Evolutionary conservation across 1,284 basidiomycete genomes (phyloP), one percentile per base, ranked within the genome.

Genomic region (Pseudozyma sp.): DNA sequence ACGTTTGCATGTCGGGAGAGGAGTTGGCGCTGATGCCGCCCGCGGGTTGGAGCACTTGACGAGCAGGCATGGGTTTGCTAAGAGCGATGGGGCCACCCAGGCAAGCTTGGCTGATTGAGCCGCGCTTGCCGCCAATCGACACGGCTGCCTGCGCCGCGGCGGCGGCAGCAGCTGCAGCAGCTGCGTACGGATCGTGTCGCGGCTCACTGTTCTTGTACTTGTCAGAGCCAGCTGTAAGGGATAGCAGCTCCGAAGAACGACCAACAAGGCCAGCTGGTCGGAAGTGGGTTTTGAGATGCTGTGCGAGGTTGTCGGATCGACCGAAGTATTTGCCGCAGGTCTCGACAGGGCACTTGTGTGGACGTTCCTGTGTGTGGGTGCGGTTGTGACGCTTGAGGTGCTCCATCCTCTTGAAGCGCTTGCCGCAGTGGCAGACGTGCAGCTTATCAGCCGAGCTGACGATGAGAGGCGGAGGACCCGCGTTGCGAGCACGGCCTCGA

Each of bases 341-440:
- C 35, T 78, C 75, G 24, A 79, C 69, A n/a, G 81, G 78, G 56
- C 83, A 84, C 55, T 69, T 66, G 71, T 79, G 79, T 5, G 83
- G 81, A 17, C 78, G 76, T 51, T 84, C 83, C 52, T 83, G 78
- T 0, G 83, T 84, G 57, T 84, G 83, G 7, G 80, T 81, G 45
- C 81, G 81, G 50, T 75, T 78, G 76, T 84, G 83, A n/a, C 83
- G 77, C 70, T 83, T 83, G 51, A 84, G 76, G 37, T 84, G 83
- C 63, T 84, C 83, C 69, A 83, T 75, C 30, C 83, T 68, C 68
- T 81, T 82, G 72, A 84, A 84, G 30, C 82, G 73, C 68, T 82
- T 81, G 19, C 81, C 81, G 49, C 82, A 82, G 68, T 79, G 75
- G 58, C 82, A 84, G 42, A 81, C 81, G 54, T 84, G 82, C 37